Conservation (phyloP, 208 protist genomes). For the Leishmania mexicana region DNA sequence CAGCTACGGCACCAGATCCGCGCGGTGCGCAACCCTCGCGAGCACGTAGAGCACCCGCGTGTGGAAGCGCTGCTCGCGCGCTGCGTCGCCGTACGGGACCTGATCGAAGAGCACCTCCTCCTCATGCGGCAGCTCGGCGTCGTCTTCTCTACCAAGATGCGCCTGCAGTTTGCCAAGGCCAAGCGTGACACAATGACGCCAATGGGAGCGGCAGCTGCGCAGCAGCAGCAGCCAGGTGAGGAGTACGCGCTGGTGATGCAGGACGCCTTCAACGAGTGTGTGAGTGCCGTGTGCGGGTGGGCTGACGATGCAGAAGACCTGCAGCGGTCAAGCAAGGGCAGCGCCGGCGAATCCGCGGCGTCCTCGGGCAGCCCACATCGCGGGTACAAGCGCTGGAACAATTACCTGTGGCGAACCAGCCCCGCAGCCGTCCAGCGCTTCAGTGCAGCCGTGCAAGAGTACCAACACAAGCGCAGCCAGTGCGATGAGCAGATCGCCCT, state of each 20-base stretch:
- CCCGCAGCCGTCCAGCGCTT: conserved; percentile 42
- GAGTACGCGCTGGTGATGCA: conserved; percentile 44
- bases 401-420: conserved; percentile 57
- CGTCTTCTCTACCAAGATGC: conserved; percentile 41
- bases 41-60: conserved; percentile 33
- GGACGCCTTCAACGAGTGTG: conserved; percentile 52
- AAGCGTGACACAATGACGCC: conserved; percentile 5
- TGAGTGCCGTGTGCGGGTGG: conserved; percentile 23
- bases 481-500: conserved; percentile 77
- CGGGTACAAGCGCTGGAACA: background rate
- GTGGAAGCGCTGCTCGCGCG: conserved; percentile 53
- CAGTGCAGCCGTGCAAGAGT: conserved; percentile 41
- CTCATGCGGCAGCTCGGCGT: conserved; percentile 50
- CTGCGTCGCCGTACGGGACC: conserved; percentile 38
- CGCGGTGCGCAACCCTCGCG: conserved; percentile 25
- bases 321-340: background rate
- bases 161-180: conserved; percentile 13
- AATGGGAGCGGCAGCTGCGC: conserved; percentile 13
- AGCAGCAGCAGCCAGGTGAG: conserved; percentile 32
- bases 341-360: background rate
- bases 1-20: conserved; percentile 36
- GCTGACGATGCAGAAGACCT: conserved; percentile 1
- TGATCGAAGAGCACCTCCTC: conserved; percentile 58
- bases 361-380: background rate
- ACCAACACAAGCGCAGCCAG: conserved; percentile 39